These are phyloP conservation scores for Dothiorella sarmentorum DNA, from an alignment of 2,329 filamentous ascomycete species.

Conservation along the genomic window DNA sequence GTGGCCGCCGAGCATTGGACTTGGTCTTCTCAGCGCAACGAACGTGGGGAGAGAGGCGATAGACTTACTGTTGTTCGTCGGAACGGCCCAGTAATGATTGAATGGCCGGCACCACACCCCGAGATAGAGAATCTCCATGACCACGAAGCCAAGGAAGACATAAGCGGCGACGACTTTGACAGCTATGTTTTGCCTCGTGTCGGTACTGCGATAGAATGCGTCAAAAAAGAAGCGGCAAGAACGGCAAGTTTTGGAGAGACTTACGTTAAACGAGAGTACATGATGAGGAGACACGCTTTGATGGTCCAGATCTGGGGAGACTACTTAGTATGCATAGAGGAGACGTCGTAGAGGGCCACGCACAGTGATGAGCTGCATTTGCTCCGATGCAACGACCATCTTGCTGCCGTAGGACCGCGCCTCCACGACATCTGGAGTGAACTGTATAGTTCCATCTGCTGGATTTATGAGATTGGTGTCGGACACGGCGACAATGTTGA, in stretches of 20 bases:
- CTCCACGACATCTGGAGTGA: slow-evolving; percentile 37
- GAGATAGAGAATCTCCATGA: slow-evolving; percentile 50
- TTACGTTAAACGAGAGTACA: slow-evolving; percentile 51
- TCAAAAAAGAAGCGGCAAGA: slow-evolving; percentile 21
- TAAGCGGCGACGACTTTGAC: slow-evolving; percentile 47
- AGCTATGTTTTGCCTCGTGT: slow-evolving; percentile 32
- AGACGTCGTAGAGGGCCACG: too few relatives aligned
- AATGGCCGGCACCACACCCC: slow-evolving; percentile 56
- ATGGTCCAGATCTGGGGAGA: slow-evolving; percentile 54
- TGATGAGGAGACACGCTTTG: slow-evolving; percentile 53
- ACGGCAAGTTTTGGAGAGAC: slow-evolving; percentile 20
- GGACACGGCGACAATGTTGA: slow-evolving; percentile 31
- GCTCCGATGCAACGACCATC: slow-evolving; percentile 52
- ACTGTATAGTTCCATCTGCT: slow-evolving; percentile 29
- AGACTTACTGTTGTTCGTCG: slow-evolving; percentile 29
- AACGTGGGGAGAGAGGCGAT: not conserved
- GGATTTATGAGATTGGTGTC: slow-evolving; percentile 37
- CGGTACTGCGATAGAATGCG: too few relatives aligned
- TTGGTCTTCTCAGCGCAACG: slow-evolving; percentile 20
- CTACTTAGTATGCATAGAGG: too few relatives aligned
- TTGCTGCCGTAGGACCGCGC: slow-evolving; percentile 52
- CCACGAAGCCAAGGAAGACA: slow-evolving; percentile 45
- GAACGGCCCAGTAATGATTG: slow-evolving; percentile 52
- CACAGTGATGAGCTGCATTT: slow-evolving; percentile 50
- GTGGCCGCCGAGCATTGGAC: slow-evolving; percentile 44